Conservation (phyloP, 164 flowering plant species). For the Malania oleifera region DNA sequence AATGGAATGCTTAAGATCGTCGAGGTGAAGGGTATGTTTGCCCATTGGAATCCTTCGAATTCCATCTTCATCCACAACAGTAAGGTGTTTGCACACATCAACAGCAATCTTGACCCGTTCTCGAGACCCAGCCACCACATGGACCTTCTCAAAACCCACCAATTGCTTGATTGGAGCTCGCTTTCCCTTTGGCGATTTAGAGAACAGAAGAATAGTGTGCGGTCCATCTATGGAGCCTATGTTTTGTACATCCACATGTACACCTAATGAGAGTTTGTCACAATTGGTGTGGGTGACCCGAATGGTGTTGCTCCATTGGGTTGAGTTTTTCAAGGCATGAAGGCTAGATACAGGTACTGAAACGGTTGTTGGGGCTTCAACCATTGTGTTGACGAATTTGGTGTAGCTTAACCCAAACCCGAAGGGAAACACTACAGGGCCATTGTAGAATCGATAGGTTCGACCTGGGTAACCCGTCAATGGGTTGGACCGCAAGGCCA, state of each 20-base stretch:
- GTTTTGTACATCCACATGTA: background rate
- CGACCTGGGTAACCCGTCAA: slow-evolving; percentile 64
- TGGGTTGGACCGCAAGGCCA: slow-evolving; percentile 52
- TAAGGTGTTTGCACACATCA: slow-evolving; percentile 3
- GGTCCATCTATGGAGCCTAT: background rate
- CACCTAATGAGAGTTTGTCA: slow-evolving; percentile 2
- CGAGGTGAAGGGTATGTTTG: background rate
- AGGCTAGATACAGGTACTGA: slow-evolving; percentile 24
- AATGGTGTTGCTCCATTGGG: slow-evolving; percentile 18
- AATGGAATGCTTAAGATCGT: background rate
- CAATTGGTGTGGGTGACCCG: slow-evolving; percentile 38
- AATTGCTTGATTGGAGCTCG: background rate
- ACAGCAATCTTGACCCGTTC: background rate
- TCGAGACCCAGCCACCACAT: background rate
- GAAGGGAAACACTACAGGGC: slow-evolving; percentile 61
- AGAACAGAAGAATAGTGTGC: background rate
- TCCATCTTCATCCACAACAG: background rate
- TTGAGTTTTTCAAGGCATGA: slow-evolving; percentile 22
- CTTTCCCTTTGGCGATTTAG: background rate
- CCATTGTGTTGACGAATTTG: slow-evolving; percentile 31
- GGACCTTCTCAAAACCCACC: slow-evolving; percentile 1
- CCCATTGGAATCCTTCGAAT: slow-evolving; percentile 1
- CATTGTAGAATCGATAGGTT: slow-evolving; percentile 73
- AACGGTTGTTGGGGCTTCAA: slow-evolving; percentile 28
- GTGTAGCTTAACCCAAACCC: slow-evolving; percentile 78